Conservation (phyloP, 176 grass and related monocot species). For the Zoysia pacifica region DNA sequence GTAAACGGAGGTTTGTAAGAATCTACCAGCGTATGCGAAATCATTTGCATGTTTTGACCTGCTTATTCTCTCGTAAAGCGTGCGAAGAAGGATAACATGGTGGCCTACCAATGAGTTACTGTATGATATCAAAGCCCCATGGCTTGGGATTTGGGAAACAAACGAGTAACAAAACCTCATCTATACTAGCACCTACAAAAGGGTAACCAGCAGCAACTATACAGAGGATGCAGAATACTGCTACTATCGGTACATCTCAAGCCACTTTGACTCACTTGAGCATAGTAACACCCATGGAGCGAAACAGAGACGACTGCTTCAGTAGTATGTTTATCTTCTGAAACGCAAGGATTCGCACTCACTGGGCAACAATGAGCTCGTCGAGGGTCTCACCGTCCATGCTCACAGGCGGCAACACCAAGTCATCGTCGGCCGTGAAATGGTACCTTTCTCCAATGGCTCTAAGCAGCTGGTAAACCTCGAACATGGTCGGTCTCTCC, state of each 20-base stretch:
- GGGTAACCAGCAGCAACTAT: constrained; percentile 43
- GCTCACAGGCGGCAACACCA: constrained; percentile 61
- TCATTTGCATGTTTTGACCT: too few relatives aligned
- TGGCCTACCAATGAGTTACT: too few relatives aligned
- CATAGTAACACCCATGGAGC: constrained; percentile 19
- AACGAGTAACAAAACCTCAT: background rate
- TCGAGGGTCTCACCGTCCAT: constrained; percentile 54
- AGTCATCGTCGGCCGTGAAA: constrained; percentile 60
- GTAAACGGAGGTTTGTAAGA: too few relatives aligned
- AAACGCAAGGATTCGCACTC: background rate
- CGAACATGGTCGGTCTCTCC: constrained; percentile 97
- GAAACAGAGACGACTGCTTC: background rate
- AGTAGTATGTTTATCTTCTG: background rate
- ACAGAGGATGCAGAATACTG: constrained; percentile 10
- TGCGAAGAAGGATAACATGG: too few relatives aligned
- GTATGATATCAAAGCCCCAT: too few relatives aligned
- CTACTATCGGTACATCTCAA: constrained; percentile 11
- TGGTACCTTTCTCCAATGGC: constrained; percentile 82
- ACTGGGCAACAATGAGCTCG: constrained; percentile 80
- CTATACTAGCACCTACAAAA: constrained; percentile 32
- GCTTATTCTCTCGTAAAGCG: too few relatives aligned
- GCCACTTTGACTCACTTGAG: constrained; percentile 26
- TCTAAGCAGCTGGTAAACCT: constrained; percentile 82
- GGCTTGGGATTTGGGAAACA: background rate
- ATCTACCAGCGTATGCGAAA: too few relatives aligned